Conservation (phyloP, 345 rosid species). For the Lepidium sativum region DNA sequence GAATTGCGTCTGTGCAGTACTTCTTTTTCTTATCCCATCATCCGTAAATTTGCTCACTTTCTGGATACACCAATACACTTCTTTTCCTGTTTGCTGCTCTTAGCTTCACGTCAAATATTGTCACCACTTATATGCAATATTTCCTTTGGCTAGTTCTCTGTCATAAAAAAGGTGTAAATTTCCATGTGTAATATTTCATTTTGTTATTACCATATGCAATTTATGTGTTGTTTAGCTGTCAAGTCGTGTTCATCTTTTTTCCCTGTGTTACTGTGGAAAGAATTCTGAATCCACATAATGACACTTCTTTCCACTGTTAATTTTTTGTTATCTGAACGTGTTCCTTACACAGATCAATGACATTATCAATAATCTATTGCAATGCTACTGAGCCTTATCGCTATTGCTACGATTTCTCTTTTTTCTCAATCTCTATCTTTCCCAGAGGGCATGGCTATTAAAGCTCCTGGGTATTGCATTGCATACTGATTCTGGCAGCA, state of each 20-base stretch:
- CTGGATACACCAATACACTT: background rate
- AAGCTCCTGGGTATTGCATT: conserved; percentile 84
- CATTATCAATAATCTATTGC: background rate
- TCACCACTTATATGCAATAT: background rate
- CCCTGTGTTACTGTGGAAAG: background rate
- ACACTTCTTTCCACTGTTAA: background rate
- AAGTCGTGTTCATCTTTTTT: background rate
- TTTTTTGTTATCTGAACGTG: background rate
- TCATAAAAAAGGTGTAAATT: background rate
- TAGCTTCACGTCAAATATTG: background rate
- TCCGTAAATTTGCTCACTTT: background rate
- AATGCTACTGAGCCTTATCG: background rate
- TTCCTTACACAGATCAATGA: background rate
- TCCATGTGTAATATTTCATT: background rate
- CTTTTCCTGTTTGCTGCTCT: background rate
- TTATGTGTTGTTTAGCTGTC: background rate
- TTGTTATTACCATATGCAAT: background rate
- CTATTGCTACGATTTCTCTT: background rate
- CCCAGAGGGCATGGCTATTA: conserved; percentile 89
- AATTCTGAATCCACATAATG: background rate
- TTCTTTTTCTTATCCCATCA: background rate
- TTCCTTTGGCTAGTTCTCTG: background rate
- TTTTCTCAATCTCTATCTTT: conserved; percentile 15
- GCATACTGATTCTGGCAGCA: conserved; percentile 58
- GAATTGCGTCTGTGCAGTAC: background rate